Conservation (phyloP, 768 basidiomycete species). For the Asterophora parasitica region DNA sequence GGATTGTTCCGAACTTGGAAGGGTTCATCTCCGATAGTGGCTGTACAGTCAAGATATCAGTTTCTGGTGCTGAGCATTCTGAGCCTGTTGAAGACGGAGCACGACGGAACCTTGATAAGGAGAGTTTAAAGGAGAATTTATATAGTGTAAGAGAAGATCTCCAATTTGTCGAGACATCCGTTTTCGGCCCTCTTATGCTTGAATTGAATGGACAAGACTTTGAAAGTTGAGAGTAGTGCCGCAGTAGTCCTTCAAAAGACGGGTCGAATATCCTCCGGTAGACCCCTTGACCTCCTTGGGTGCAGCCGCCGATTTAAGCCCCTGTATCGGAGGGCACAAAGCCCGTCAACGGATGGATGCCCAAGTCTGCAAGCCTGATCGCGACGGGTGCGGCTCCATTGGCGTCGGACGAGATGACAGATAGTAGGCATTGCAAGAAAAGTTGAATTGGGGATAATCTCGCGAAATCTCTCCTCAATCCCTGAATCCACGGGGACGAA, state of each 20-base stretch:
- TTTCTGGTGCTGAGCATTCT: too few relatives aligned
- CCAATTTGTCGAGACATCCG: too few relatives aligned
- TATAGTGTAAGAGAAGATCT: too few relatives aligned
- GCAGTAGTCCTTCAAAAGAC: constrained; percentile 5
- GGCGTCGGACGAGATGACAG: not conserved
- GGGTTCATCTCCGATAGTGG: not conserved
- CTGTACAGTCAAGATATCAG: not conserved
- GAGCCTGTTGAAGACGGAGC: too few relatives aligned
- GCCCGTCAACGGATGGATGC: constrained; percentile 85
- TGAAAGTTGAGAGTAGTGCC: too few relatives aligned
- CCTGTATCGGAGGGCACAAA: constrained; percentile 77
- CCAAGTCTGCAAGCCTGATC: constrained; percentile 51
- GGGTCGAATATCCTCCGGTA: constrained; percentile 6
- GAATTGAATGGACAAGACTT: too few relatives aligned
- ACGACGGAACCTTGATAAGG: too few relatives aligned
- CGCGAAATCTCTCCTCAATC: too few relatives aligned
- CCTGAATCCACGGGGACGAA: too few relatives aligned
- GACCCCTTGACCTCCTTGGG: constrained; percentile 8
- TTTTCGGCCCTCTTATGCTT: too few relatives aligned
- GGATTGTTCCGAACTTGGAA: not conserved
- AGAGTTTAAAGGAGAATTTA: too few relatives aligned
- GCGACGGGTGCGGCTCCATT: not conserved
- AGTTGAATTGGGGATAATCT: too few relatives aligned
- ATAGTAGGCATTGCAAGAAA: not conserved
- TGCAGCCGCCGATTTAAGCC: not conserved